Percentiles rank a stretch among this genome's conserved stretches.
Conservation (phyloP, 495 filamentous ascomycete species). For the Cercophora newfieldiana region DNA sequence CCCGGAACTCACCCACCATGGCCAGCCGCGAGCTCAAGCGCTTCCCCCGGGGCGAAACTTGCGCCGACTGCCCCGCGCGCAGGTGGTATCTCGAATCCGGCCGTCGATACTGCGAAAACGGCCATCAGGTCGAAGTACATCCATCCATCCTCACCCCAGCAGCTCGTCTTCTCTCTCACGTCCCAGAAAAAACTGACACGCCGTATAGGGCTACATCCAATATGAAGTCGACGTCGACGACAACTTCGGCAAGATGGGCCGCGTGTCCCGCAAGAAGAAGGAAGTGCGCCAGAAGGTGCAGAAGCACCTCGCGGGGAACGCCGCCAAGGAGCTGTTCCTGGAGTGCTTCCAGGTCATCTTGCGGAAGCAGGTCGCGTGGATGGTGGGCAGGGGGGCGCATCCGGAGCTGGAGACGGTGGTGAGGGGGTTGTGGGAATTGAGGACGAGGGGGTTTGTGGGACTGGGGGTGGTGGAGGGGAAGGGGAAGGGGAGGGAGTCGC, state of each 20-base stretch:
- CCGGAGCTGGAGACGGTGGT: slow-evolving; percentile 51
- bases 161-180: neutral
- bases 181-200: neutral
- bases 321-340: slow-evolving; percentile 75
- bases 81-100: slow-evolving; percentile 52
- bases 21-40: slow-evolving; percentile 18
- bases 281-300: slow-evolving; percentile 56
- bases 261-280: slow-evolving; percentile 39
- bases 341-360: slow-evolving; percentile 80
- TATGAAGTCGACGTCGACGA: slow-evolving; percentile 72
- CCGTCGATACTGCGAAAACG: slow-evolving; percentile 53
- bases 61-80: slow-evolving; percentile 50
- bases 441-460: slow-evolving; percentile 42
- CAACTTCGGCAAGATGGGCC: slow-evolving; percentile 66
- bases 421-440: slow-evolving; percentile 53
- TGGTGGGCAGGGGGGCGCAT: slow-evolving; percentile 44
- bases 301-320: slow-evolving; percentile 61
- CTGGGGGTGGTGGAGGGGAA: slow-evolving; percentile 23
- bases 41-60: slow-evolving; percentile 44
- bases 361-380: slow-evolving; percentile 42
- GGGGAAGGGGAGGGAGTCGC: slow-evolving; percentile 12
- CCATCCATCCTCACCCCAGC: neutral
- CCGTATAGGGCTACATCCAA: slow-evolving; percentile 46
- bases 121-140: slow-evolving; percentile 51
- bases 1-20: too few relatives aligned